Conservation (phyloP, 2,329 filamentous ascomycete species). For the Apiospora phragmitis region DNA sequence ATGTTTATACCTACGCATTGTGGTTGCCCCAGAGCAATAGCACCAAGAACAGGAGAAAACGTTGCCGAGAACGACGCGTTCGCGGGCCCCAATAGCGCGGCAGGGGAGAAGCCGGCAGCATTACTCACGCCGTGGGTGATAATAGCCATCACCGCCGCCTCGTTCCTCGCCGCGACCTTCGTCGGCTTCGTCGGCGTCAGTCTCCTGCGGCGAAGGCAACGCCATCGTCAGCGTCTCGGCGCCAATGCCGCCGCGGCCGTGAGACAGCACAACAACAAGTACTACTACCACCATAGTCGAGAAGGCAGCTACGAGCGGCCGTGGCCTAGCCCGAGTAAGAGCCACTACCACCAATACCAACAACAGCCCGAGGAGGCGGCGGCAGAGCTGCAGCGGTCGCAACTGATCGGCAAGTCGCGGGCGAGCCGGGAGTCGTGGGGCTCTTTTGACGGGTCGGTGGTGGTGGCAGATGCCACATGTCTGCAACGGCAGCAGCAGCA, state of each 20-base stretch:
- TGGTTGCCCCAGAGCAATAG: background rate
- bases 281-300: background rate
- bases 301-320: background rate
- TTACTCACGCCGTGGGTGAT: constrained; percentile 25
- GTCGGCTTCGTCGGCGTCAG: constrained; percentile 15
- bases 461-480: background rate
- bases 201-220: background rate
- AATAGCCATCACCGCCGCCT: constrained; percentile 24
- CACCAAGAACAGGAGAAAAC: background rate
- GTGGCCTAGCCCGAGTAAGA: constrained; percentile 19
- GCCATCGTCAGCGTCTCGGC: background rate
- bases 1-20: background rate
- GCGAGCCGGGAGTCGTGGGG: constrained; percentile 26
- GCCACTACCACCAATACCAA: background rate
- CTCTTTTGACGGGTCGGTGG: background rate
- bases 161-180: constrained; percentile 21
- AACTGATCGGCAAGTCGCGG: constrained; percentile 34
- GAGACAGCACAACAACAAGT: background rate
- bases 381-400: constrained; percentile 29
- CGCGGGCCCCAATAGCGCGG: background rate
- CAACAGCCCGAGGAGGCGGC: constrained; percentile 14
- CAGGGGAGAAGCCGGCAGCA: background rate
- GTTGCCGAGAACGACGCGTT: background rate
- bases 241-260: background rate
- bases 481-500: background rate